Conservation (phyloP, 805 yeast species). For the Torulaspora maleeae region DNA sequence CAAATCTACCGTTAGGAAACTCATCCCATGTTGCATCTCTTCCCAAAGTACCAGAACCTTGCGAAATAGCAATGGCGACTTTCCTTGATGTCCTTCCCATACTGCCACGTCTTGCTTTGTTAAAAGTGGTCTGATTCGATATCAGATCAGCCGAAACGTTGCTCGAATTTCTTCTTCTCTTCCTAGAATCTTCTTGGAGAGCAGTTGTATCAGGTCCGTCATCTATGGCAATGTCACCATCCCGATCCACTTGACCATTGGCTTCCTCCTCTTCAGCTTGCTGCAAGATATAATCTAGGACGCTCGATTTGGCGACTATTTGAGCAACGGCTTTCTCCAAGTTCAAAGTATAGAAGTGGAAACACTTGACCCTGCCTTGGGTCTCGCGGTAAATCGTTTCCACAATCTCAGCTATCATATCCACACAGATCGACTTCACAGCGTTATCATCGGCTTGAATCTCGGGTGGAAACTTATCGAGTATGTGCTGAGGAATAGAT, state of each 20-base stretch:
- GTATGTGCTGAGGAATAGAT: constrained; percentile 57
- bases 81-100: constrained; percentile 42
- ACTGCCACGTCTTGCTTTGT: constrained; percentile 25
- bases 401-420: constrained; percentile 60
- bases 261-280: constrained; percentile 39
- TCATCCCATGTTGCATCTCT: constrained; percentile 97
- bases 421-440: constrained; percentile 81
- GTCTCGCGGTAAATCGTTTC: constrained; percentile 51
- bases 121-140: constrained; percentile 41
- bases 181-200: constrained; percentile 14
- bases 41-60: constrained; percentile 79
- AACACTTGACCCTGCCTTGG: constrained; percentile 61
- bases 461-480: constrained; percentile 49
- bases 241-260: constrained; percentile 22
- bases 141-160: constrained; percentile 31
- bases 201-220: constrained; percentile 17
- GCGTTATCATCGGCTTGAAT: constrained; percentile 69
- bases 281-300: constrained; percentile 47
- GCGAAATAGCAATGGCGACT: constrained; percentile 68
- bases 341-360: constrained; percentile 89
- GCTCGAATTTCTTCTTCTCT: constrained; percentile 35
- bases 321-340: constrained; percentile 89
- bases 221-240: constrained; percentile 34
- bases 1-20: constrained; percentile 91
- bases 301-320: constrained; percentile 59